These are phyloP conservation scores for Zhuliangozyma parablackwelliae DNA, from an alignment of 1,139 yeast genomes.

Conservation along the genomic window DNA sequence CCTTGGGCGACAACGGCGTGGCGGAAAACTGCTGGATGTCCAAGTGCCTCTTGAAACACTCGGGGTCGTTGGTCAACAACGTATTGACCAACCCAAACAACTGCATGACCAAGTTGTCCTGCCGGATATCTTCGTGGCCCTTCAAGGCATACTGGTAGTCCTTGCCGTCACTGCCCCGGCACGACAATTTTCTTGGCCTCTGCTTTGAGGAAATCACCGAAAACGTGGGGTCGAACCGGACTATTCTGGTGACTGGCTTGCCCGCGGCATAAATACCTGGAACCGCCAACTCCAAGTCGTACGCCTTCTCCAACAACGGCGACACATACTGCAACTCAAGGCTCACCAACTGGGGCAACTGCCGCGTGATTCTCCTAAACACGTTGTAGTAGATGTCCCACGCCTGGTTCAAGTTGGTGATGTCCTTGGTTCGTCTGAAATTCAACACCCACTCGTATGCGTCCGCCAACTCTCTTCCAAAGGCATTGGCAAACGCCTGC, in stretches of 20 bases:
- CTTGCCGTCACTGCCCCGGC: constrained; percentile 88
- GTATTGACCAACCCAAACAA: constrained; percentile 93
- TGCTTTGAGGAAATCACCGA: constrained; percentile 94
- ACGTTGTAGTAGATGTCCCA: constrained; percentile 97
- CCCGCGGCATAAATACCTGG: constrained; percentile 94
- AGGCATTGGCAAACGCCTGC: constrained; percentile 87
- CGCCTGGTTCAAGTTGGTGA: constrained; percentile 88
- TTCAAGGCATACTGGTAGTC: constrained; percentile 77
- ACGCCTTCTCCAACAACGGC: constrained; percentile 77
- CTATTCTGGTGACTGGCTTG: constrained; percentile 68
- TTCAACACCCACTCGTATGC: constrained; percentile 93
- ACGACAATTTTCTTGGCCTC: constrained; percentile 79
- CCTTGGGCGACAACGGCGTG: constrained; percentile 91
- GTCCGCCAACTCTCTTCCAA: constrained; percentile 88
- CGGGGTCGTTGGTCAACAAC: constrained; percentile 81
- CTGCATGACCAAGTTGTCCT: constrained; percentile 97
- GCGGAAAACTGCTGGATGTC: constrained; percentile 91
- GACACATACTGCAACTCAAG: constrained; percentile 91
- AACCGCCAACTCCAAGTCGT: constrained; percentile 78
- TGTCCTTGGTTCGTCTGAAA: constrained; percentile 78
- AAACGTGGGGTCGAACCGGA: constrained; percentile 74
- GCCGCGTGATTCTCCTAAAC: constrained; percentile 85
- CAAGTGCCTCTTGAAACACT: constrained; percentile 92
- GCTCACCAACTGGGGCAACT: constrained; percentile 80
- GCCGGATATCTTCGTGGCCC: constrained; percentile 98